Conservation (phyloP, 805 yeast genomes). For the Saturnispora halmiae region DNA sequence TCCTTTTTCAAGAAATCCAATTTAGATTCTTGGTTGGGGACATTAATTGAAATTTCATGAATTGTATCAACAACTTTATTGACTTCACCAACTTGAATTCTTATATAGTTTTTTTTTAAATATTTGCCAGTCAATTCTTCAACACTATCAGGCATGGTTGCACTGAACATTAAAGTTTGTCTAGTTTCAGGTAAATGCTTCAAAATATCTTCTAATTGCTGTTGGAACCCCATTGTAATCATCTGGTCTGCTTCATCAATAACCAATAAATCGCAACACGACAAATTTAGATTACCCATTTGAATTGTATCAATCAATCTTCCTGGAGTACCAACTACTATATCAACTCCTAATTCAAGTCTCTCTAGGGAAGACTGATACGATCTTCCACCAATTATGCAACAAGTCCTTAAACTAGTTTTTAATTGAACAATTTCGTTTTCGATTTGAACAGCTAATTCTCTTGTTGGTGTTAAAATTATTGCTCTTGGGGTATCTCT, state of each 20-base stretch:
- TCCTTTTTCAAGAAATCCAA: constrained; percentile 35
- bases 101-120: constrained; percentile 48
- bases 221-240: constrained; percentile 93
- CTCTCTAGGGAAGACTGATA: constrained; percentile 55
- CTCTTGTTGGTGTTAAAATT: constrained; percentile 87
- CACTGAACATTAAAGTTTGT: constrained; percentile 87
- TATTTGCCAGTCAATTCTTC: constrained; percentile 59
- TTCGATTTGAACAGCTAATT: constrained; percentile 81
- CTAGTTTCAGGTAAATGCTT: constrained; percentile 46
- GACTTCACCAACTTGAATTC: constrained; percentile 57
- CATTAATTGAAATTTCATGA: constrained; percentile 55
- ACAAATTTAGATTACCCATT: constrained; percentile 50
- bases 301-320: constrained; percentile 74
- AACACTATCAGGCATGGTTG: constrained; percentile 76
- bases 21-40: constrained; percentile 36
- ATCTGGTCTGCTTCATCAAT: constrained; percentile 94
- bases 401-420: constrained; percentile 40
- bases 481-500: constrained; percentile 50
- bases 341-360: constrained; percentile 46
- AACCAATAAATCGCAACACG: constrained; percentile 56
- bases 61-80: constrained; percentile 62
- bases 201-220: constrained; percentile 56
- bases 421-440: constrained; percentile 39
- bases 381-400: constrained; percentile 85
- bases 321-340: constrained; percentile 90